A percentile compares a stretch with the other conserved stretches of the same genome.
phyloP scores from a whole-genome alignment of 768 basidiomycete genomes.

The Pleurotus tuber-regium region DNA sequence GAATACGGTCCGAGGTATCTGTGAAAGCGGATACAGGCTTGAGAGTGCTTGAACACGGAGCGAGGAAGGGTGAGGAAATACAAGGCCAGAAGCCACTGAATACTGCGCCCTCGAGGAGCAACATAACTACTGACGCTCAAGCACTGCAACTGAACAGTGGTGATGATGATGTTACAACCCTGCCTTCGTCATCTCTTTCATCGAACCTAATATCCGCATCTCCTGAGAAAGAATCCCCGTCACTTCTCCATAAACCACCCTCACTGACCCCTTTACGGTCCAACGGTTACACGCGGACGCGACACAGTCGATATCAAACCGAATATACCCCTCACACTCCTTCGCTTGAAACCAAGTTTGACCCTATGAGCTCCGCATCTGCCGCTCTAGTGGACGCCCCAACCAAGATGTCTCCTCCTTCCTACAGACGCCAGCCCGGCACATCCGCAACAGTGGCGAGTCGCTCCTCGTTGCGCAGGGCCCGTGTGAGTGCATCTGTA shows the following conservation, averaged over 20 bases:
- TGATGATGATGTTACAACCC: neutral
- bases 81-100: no score
- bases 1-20: conserved; percentile 29
- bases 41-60: conserved; percentile 20
- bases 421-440: conserved; percentile 13
- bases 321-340: conserved; percentile 35
- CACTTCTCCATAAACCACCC: neutral
- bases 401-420: conserved; percentile 16
- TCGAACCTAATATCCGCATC: neutral
- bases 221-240: neutral
- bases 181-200: neutral
- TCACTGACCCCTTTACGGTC: neutral
- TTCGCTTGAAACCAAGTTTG: conserved; percentile 13
- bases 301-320: conserved; percentile 51
- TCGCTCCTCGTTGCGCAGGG: conserved; percentile 43
- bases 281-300: conserved; percentile 22
- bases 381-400: conserved; percentile 12
- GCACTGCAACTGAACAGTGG: neutral
- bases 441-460: conserved; percentile 33
- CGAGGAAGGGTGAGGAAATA: conserved; percentile 16
- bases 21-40: conserved; percentile 10
- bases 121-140: no score
- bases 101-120: no score
- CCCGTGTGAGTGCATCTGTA: conserved; percentile 56
- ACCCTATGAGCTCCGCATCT: conserved; percentile 14